These are phyloP conservation scores for Beauveria asiatica DNA, from an alignment of 2,329 filamentous ascomycete genomes.

Conservation along the genomic window DNA sequence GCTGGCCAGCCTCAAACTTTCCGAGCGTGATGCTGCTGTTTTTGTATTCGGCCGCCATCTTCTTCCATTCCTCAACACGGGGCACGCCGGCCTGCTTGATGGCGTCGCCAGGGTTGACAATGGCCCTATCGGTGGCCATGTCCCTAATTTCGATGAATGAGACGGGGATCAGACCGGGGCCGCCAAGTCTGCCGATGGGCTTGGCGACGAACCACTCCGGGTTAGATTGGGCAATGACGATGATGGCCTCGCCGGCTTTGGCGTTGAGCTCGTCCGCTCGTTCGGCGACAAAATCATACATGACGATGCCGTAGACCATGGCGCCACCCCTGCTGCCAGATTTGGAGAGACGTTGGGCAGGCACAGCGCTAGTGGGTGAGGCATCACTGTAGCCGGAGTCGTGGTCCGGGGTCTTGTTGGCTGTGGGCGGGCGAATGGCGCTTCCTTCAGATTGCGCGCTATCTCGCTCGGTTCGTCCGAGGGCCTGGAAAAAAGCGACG, in stretches of 20 bases:
- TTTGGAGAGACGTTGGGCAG: slow-evolving; percentile 35
- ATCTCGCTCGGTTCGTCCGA: slow-evolving; percentile 87
- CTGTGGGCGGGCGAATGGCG: slow-evolving; percentile 28
- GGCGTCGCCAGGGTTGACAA: slow-evolving; percentile 74
- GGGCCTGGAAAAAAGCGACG: slow-evolving; percentile 83
- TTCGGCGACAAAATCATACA: slow-evolving; percentile 94
- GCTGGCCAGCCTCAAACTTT: slow-evolving; percentile 62
- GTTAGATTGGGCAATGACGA: slow-evolving; percentile 96
- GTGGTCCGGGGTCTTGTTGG: slow-evolving; percentile 61
- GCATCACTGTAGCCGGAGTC: slow-evolving; percentile 70
- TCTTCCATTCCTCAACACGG: slow-evolving; percentile 97
- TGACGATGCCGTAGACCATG: slow-evolving; percentile 94
- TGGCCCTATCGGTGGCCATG: slow-evolving; percentile 78
- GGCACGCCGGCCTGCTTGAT: slow-evolving; percentile 85
- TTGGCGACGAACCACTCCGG: slow-evolving; percentile 99
- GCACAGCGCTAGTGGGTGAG: slow-evolving; percentile 15
- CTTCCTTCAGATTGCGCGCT: slow-evolving; percentile 60
- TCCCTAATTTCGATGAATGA: slow-evolving; percentile 95
- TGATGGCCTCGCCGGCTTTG: slow-evolving; percentile 91
- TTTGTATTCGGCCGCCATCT: slow-evolving; percentile 98
- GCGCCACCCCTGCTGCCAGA: slow-evolving; percentile 53
- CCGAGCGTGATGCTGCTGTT: slow-evolving; percentile 96
- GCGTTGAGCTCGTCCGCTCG: slow-evolving; percentile 93
- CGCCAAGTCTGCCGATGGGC: slow-evolving; percentile 93
- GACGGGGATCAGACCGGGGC: slow-evolving; percentile 89